Base-by-base conservation (phyloP, 768 basidiomycete species). In the Lepiota brunneoincarnata region DNA sequence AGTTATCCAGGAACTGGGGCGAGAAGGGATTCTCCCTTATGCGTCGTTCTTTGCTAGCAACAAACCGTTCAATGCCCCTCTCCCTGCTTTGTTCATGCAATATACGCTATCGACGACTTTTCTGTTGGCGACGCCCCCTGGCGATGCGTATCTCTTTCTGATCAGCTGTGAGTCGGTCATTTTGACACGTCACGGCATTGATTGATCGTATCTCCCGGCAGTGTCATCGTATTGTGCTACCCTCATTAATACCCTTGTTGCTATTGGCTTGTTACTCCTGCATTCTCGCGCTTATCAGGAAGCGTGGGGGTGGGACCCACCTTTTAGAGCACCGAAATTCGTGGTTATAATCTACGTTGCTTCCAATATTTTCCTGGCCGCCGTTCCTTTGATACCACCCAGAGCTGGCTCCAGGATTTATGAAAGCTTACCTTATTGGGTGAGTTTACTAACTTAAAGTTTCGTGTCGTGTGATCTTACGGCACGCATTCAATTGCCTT, bases 1-100 rank as follows among this genome's bases (percentile, higher is more conserved):
- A 87, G 86, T 88, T 9, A 77, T 87, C 7, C 88, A 89, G 63
- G 87, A 89, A 64, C 73, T 89, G 3, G 88, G 87, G 0, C 75
- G 86, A 12, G 87, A 89, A 60, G 87, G 85, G 1, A 72, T 88
- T 21, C 69, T 89, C 6, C 88, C 88, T 0, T 83, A 69, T 58
- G 80, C 89, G 0, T 73, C 75, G 1, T 78, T 87, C 63, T 88
- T 90, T 59, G 80, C 87, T 1, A 85, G 82, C 63, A 88, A 81
- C 64, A 81, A 81, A 58, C 89, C 88, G 0, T 91, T 87, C 67
- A 72, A 76, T 54, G 80, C 87, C 0, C 90, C 90, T 0, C 64
- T 86, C 1, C 72, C 80, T 0, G 87, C 86, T 0, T 70, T 91
- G 3, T 76, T 83, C 43, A 70, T 76, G 0, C 86, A 88, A 59